phyloP scores from a whole-genome alignment of 2,329 filamentous ascomycete species.

The Coleophoma crateriformis region DNA sequence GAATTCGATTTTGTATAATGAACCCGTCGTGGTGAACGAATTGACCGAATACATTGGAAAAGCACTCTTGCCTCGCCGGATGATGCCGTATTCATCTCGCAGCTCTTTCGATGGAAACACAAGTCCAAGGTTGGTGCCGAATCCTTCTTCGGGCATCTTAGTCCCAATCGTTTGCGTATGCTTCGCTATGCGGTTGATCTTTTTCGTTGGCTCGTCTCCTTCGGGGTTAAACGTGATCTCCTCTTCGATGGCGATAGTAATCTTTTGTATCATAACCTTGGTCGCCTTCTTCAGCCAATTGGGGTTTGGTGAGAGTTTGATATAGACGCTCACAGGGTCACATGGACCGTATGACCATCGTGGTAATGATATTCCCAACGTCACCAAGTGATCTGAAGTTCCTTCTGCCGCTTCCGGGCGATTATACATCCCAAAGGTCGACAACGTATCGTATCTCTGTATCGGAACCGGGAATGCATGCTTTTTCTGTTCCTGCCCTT shows the following conservation, averaged over 20 bases:
- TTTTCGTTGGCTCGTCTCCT: slow-evolving; percentile 88
- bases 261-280: slow-evolving; percentile 88
- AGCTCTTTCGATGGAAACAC: slow-evolving; percentile 88
- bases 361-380: slow-evolving; percentile 84
- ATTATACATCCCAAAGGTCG: slow-evolving; percentile 99
- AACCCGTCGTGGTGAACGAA: slow-evolving; percentile 90
- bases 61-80: slow-evolving; percentile 76
- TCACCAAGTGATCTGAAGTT: slow-evolving; percentile 85
- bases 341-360: slow-evolving; percentile 95
- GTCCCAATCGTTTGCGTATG: slow-evolving; percentile 76
- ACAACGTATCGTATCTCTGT: slow-evolving; percentile 90
- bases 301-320: slow-evolving; percentile 86
- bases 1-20: slow-evolving; percentile 97
- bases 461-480: slow-evolving; percentile 88
- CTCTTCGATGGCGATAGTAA: slow-evolving; percentile 91
- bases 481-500: slow-evolving; percentile 84
- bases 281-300: slow-evolving; percentile 89
- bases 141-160: slow-evolving; percentile 85
- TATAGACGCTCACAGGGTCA: slow-evolving; percentile 93
- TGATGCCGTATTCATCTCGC: slow-evolving; percentile 79
- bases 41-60: slow-evolving; percentile 86
- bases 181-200: slow-evolving; percentile 80
- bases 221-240: slow-evolving; percentile 99
- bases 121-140: slow-evolving; percentile 85
- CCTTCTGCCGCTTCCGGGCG: slow-evolving; percentile 83